Evolutionary conservation across 164 flowering plant genomes (phyloP), one percentile per base, ranked within the genome.

Genomic region (Paratinospora sagittata): DNA sequence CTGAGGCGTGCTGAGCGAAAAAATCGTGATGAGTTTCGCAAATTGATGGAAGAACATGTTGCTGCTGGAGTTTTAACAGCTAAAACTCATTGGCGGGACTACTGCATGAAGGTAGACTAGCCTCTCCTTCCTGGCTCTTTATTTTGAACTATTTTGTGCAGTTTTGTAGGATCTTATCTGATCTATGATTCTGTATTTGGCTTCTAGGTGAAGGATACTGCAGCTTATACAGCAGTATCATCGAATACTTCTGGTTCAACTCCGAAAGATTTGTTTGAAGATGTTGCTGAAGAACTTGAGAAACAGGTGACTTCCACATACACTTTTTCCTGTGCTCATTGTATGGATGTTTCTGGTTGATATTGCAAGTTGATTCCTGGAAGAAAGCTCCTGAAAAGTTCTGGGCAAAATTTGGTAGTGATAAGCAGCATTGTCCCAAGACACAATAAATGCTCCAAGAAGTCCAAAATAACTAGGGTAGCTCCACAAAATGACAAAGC

Each of bases 241-340:
- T 85, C 89, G 30, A 96, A 93, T 60, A 89, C 84, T 8, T 89
- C 95, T 68, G 99, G 99, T 47, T 96, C 98, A 30, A 87, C 93
- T 21, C 93, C 98, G 9, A 96, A 82, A 77, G 99, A 96, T 79
- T 85, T 96, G 78, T 96, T 93, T 84, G 99, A 96, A 79, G 98
- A 91, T 82, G 87, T 85, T 52, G 71, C 78, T 41, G 98, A 96
- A 79, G 99, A 90, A 68, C 79, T 96, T 70, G 92, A 90, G 76
- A 88, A 85, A 71, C 89, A 88, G 95, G 99, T 93, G 66, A 17
- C n/a, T 41, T 36, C 30, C 36, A 27, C 37, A 0, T 47, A 8
- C 49, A n/a, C 6, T 14, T 13, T 27, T 24, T 37, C 21, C 34
- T 3, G 57, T 49, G 57, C 21, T 3, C 45, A 41, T 8, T 41